Evolutionary conservation across 1,284 basidiomycete genomes (phyloP), one percentile per base, ranked within the genome.

Genomic region (Phenoliferia sp.): DNA sequence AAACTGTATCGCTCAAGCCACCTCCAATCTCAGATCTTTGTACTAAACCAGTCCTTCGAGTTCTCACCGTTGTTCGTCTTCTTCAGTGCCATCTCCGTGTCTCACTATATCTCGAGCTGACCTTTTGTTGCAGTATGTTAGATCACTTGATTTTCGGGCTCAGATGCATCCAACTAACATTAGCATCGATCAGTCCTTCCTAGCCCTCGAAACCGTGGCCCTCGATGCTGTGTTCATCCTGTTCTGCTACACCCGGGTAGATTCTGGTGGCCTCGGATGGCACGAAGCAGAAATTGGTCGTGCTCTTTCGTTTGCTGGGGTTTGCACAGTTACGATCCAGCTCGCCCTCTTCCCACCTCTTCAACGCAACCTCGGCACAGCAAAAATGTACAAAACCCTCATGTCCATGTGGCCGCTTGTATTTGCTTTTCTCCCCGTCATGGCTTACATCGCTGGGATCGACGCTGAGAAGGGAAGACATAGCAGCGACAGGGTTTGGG

Each of bases 281-380:
- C 33, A 36, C 26, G 64, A 66, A 15, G 44, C 62, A 33, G 59
- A 76, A 66, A 78, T 77, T 36, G 77, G 77, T 29, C 65, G 66
- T 5, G 74, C 78, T 3, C 73, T 81, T 54, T 69, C 72, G 39
- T 68, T 74, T 62, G 74, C 74, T 28, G 78, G 78, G 36, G 59
- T 79, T 5, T 64, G 75, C 2, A 75, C 77, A 9, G 76, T 77
- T 15, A 35, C 73, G 0, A 70, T 75, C 32, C 78, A 80, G 61
- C 64, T 80, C 19, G 59, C 78, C 60, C 64, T 80, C 22, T 81
- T 80, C 73, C 77, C 79, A 5, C 74, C 77, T 0, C 66, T 80
- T 0, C 79, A 81, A 57, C 64, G 66, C 7, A 65, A 71, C 3
- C 61, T 77, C 0, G 80, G 80, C 1, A 79, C 78, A 1, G 71